Evolutionary conservation across 352 stramenopile species (phyloP), one percentile per base, ranked within the genome.

Genomic region (Pythium brassicae): DNA sequence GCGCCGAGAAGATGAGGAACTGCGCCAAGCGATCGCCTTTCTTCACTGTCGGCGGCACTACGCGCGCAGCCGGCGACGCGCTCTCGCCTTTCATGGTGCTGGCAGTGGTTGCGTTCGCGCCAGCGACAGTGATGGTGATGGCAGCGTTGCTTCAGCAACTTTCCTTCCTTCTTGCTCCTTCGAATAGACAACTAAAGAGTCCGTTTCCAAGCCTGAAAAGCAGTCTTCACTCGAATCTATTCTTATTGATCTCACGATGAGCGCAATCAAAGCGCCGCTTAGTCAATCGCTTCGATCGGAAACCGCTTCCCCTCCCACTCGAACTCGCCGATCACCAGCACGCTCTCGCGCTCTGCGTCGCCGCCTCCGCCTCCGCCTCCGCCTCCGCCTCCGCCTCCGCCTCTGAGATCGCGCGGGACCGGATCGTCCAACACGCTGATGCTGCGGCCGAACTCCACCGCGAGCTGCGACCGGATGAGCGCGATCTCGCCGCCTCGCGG

Each of bases 381-480:
- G n/a, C n/a, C n/a, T n/a, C n/a, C n/a, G n/a, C n/a, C n/a, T n/a
- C n/a, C 40, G 40, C n/a, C 20, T 42, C 14, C 35, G 12, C 46
- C 40, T 26, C 42, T 50, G 23, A 51, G 1, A 12, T 61, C 53
- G 20, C 1, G 37, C n/a, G 75, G 56, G 5, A 60, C 57, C 9
- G 73, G 58, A 27, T 83, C 67, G 37, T 35, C 22, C 20, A 68
- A 55, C 19, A 93, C 58, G 11, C 78, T 57, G 44, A 93, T 90
- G 32, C 65, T 62, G 26, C 78, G 75, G 34, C 66, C 71, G 2
- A 93, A 63, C 43, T 91, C 80, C 2, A 91, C 81, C 0, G 83
- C 83, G 22, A 93, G 60, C 53, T 93, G 83, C n/a, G 80, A 93
- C 12, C 61, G 61, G 26, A 93, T 69, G 19, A 93, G 66, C 4